Evolutionary conservation across 768 basidiomycete species (phyloP).

Genomic region (Mycena rosella): DNA sequence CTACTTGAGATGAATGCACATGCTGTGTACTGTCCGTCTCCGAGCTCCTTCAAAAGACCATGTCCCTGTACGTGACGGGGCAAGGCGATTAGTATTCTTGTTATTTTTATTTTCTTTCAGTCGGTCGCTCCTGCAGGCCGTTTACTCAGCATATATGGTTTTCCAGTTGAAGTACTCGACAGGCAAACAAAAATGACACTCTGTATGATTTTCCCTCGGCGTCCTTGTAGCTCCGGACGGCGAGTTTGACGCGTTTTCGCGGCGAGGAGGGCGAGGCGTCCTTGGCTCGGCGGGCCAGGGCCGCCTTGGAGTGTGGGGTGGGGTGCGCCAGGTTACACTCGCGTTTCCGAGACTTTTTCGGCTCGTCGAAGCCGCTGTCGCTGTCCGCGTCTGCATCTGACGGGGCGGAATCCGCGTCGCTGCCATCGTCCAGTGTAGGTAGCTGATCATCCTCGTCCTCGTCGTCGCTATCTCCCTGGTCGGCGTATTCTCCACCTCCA

Average conservation of each 20-base stretch:
- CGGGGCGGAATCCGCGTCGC: conserved; percentile 47
- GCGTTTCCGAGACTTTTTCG: conserved; percentile 60
- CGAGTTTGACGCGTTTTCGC: conserved; percentile 40
- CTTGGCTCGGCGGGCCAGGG: conserved; percentile 64
- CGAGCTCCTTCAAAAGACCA: no score
- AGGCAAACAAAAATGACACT: no score
- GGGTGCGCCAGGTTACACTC: conserved; percentile 63
- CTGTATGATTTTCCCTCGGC: no score
- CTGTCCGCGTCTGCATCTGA: conserved; percentile 39
- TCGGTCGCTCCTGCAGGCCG: no score
- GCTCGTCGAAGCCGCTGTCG: conserved; percentile 48
- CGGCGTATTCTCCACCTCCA: conserved; percentile 8
- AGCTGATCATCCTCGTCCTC: conserved; percentile 45
- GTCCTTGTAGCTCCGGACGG: no score
- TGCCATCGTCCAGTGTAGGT: conserved; percentile 37
- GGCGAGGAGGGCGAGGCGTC: conserved; percentile 41
- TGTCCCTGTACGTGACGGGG: no score
- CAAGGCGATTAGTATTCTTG: no score
- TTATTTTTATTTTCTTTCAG: no score
- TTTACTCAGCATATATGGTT: no score
- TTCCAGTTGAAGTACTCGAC: no score
- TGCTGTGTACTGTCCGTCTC: no score
- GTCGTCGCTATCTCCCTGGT: conserved; percentile 38
- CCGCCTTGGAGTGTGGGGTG: conserved; percentile 83
- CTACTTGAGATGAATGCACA: no score